These are phyloP conservation scores for Leucocoprinus leucothites DNA, from an alignment of 768 basidiomycete species.

Conservation along the genomic window DNA sequence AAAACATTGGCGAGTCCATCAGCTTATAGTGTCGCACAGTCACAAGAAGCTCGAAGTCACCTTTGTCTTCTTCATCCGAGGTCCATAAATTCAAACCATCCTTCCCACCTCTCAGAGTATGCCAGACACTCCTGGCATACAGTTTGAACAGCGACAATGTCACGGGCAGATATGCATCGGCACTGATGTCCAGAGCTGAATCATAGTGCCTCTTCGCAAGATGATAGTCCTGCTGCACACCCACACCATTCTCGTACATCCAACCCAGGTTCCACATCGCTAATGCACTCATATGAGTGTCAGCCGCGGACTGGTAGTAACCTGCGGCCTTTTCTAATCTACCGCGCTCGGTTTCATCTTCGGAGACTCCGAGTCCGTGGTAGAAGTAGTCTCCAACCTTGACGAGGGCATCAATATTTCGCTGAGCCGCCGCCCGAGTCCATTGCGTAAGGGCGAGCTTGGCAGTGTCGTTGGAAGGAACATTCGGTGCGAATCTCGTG, in stretches of 20 bases:
- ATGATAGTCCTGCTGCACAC: conserved; percentile 93
- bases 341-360: conserved; percentile 53
- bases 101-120: conserved; percentile 69
- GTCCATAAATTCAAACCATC: conserved; percentile 69
- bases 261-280: conserved; percentile 99
- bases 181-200: conserved; percentile 79
- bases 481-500: conserved; percentile 64
- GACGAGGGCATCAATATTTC: conserved; percentile 94
- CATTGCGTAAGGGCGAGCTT: conserved; percentile 86
- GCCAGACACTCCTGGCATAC: conserved; percentile 81
- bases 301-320: conserved; percentile 93
- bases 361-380: conserved; percentile 77
- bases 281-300: conserved; percentile 87
- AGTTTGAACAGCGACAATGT: conserved; percentile 78
- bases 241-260: conserved; percentile 98
- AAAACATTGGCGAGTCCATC: background rate
- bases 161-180: conserved; percentile 88
- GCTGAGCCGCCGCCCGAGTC: conserved; percentile 91
- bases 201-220: conserved; percentile 97
- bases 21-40: background rate
- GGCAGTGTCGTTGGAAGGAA: conserved; percentile 82
- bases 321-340: conserved; percentile 89
- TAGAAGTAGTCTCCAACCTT: conserved; percentile 99
- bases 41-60: conserved; percentile 20
- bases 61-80: conserved; percentile 47